Evolutionary conservation across 768 basidiomycete genomes (phyloP).

Genomic region (Boletus subcaerulescens): DNA sequence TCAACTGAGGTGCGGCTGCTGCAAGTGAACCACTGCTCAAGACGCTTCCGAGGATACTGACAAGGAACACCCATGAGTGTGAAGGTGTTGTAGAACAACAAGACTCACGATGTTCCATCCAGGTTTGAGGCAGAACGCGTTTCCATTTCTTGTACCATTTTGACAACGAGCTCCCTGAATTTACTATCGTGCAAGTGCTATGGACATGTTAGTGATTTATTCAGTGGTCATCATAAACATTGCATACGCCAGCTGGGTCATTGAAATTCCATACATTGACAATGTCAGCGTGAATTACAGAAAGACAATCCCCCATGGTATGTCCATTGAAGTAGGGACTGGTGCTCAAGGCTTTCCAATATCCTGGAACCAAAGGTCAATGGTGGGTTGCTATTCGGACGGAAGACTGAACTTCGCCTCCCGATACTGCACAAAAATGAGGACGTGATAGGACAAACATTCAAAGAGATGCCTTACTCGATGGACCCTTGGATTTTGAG

Average conservation of each 20-base stretch:
- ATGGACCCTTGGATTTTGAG: neutral
- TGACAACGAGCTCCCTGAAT: neutral
- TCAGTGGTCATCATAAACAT: neutral
- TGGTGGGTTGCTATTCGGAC: neutral
- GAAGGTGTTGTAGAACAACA: no score
- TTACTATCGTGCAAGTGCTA: neutral
- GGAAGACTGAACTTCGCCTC: neutral
- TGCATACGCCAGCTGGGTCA: neutral
- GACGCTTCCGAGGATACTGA: no score
- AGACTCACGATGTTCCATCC: no score
- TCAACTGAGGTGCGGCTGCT: no score
- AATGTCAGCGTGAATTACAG: neutral
- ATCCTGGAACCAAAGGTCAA: neutral
- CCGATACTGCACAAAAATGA: neutral
- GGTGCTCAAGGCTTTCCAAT: constrained; percentile 1
- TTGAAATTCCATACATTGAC: neutral
- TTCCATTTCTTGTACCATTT: no score
- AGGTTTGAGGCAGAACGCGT: no score
- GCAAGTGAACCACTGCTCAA: no score
- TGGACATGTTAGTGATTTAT: neutral
- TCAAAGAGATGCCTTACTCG: neutral
- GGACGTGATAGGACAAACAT: neutral
- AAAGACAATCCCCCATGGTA: neutral
- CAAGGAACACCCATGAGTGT: no score
- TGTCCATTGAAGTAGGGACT: neutral